Base-by-base conservation (phyloP, 257 asterid species). In the Solanum pinnatisectum region DNA sequence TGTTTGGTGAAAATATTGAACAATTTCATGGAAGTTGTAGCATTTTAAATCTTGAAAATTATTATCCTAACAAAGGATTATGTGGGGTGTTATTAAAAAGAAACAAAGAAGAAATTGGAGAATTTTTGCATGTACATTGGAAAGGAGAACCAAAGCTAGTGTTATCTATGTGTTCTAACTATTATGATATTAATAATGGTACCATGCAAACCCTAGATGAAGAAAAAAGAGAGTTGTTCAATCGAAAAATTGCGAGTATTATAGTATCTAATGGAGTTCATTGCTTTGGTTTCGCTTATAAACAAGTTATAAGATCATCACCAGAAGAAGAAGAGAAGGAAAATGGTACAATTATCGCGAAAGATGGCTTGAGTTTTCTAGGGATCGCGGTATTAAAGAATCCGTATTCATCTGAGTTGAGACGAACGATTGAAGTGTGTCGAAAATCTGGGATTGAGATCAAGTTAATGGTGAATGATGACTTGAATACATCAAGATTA, bases 251-350 rank as follows among this genome's bases (percentile, higher is more conserved):
- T 36, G 59, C 84, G n/a, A 68, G 23, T 78, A 11, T 16, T 82
- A 35, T 78, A 18, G 84, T 52, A 72, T 70, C 84, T 4, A 18
- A 65, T 42, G 39, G 70, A 8, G 83, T 39, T 65, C 14, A 59
- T 9, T 84, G 90, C 87, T 85, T 56, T 60, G 95, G 92, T 73
- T 91, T 93, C 25, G 93, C 93, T 86, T 86, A 86, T 87, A 91
- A 89, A 71, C 86, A 65, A 87, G 65, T 73, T 18, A 5, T 68
- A 33, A 35, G 73, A 44, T 32, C 40, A 15, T 37, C 8, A 0
- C 7, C 1, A 11, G 84, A 83, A 40, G 83, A 85, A 18, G 82
- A 76, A 1, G 83, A 81, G 0, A 68, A 87, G 5, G 74, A 88
- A 71, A 60, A 40, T 13, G 1, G 25, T 83, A 22, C 52, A 12